phyloP scores from a whole-genome alignment of 2,329 filamentous ascomycete species.

The Aspergillus luchuensis region DNA sequence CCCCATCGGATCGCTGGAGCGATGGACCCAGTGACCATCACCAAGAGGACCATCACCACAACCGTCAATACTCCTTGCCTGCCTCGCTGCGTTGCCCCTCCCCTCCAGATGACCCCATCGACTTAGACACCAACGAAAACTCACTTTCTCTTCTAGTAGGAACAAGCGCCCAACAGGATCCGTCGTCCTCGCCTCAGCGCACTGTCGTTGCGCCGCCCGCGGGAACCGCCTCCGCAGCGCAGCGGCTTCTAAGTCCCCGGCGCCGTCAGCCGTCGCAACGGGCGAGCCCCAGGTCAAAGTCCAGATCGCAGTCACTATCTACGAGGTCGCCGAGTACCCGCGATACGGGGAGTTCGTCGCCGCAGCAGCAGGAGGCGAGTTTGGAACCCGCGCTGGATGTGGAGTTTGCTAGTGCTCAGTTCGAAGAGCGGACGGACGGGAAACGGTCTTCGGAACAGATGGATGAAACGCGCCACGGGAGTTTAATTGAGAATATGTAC shows the following conservation, averaged over 20 bases:
- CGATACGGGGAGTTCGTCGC: slow-evolving; percentile 15
- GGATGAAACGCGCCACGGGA: slow-evolving; percentile 31
- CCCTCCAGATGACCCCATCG: slow-evolving; percentile 19
- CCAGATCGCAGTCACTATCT: slow-evolving; percentile 15
- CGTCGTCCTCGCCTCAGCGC: slow-evolving; percentile 16
- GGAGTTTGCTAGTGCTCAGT: slow-evolving; percentile 31
- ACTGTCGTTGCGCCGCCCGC: slow-evolving; percentile 23
- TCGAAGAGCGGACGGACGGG: slow-evolving; percentile 25
- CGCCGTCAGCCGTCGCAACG: slow-evolving; percentile 15
- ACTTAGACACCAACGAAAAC: slow-evolving; percentile 19
- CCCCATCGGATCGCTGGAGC: slow-evolving; percentile 11
- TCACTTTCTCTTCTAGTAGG: slow-evolving; percentile 25
- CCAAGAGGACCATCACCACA: slow-evolving; percentile 15
- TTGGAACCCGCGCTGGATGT: slow-evolving; percentile 27
- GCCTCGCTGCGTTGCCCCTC: slow-evolving; percentile 18
- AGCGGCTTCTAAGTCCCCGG: slow-evolving; percentile 25
- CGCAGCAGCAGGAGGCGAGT: slow-evolving; percentile 12
- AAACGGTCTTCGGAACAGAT: slow-evolving; percentile 37
- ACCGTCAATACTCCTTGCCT: slow-evolving; percentile 14
- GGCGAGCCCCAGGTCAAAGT: slow-evolving; percentile 18
- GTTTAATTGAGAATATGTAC: slow-evolving; percentile 73
- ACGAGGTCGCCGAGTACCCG: slow-evolving; percentile 17
- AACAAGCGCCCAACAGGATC: slow-evolving; percentile 22
- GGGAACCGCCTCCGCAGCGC: slow-evolving; percentile 29
- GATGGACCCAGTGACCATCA: slow-evolving; percentile 7